Conservation (phyloP, 768 basidiomycete species). For the Galerina sulciceps region DNA sequence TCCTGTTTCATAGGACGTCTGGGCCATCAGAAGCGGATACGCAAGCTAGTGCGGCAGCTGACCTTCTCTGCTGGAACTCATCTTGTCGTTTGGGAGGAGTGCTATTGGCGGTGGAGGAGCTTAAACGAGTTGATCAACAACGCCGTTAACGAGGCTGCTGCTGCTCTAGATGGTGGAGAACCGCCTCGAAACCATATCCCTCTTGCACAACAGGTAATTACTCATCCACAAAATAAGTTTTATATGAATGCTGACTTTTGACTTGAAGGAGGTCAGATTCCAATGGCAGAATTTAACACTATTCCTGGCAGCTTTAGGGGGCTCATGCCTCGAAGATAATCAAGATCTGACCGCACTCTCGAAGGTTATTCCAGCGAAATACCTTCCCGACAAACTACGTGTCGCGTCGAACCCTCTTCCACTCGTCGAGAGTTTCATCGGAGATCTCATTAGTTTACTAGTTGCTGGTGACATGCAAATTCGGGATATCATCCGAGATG, state of each 20-base stretch:
- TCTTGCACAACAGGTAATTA: constrained; percentile 32
- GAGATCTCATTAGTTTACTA: constrained; percentile 70
- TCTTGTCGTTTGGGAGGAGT: constrained; percentile 83
- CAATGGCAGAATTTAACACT: constrained; percentile 89
- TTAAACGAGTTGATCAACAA: constrained; percentile 64
- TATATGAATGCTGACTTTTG: neutral
- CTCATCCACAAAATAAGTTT: neutral
- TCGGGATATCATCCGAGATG: constrained; percentile 82
- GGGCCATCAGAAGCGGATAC: constrained; percentile 79
- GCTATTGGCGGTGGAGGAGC: constrained; percentile 74
- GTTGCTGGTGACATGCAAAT: constrained; percentile 64
- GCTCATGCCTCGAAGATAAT: constrained; percentile 60
- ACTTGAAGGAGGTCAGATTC: constrained; percentile 67
- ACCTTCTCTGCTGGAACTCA: constrained; percentile 69
- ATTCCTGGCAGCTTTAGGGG: constrained; percentile 77
- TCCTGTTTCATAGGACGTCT: constrained; percentile 60
- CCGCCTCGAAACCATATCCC: constrained; percentile 24
- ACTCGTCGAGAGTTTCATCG: constrained; percentile 68
- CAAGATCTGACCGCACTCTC: constrained; percentile 54
- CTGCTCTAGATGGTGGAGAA: constrained; percentile 31
- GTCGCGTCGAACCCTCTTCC: constrained; percentile 59
- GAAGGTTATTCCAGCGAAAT: constrained; percentile 55
- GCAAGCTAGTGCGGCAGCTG: constrained; percentile 69
- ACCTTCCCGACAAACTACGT: constrained; percentile 77
- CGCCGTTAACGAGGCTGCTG: constrained; percentile 29